Percentiles rank a stretch among this genome's conserved stretches.
Evolutionary conservation across 1,284 basidiomycete genomes (phyloP).

Genomic region (Inonotus hispidus): DNA sequence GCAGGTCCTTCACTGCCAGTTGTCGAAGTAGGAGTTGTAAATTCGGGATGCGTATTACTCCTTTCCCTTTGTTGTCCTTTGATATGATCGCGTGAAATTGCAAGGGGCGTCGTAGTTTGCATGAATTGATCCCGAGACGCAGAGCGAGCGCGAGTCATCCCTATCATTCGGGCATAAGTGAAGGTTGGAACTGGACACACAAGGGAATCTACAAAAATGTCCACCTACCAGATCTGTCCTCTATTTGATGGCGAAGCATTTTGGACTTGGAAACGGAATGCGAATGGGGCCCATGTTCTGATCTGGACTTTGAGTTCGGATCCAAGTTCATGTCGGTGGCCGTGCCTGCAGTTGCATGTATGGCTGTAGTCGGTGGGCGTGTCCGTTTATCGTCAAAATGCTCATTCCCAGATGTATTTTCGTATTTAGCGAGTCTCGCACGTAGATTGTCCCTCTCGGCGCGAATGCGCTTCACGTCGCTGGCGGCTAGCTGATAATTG

Average conservation of each 20-base stretch:
- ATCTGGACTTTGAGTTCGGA: conserved; percentile 10
- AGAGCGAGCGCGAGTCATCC: conserved; percentile 21
- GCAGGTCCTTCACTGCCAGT: conserved; percentile 19
- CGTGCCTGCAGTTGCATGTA: not conserved
- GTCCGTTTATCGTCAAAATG: conserved; percentile 29
- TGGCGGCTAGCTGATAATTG: conserved; percentile 66
- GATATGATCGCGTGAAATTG: conserved; percentile 36
- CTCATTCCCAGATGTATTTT: conserved; percentile 27
- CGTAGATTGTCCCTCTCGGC: conserved; percentile 72
- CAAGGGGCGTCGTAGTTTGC: conserved; percentile 22
- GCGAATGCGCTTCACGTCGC: conserved; percentile 77
- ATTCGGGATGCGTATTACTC: conserved; percentile 21
- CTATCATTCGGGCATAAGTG: not conserved
- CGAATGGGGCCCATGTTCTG: conserved; percentile 22
- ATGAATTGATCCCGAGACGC: conserved; percentile 23
- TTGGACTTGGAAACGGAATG: conserved; percentile 11
- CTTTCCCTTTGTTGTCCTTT: conserved; percentile 22
- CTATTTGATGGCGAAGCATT: conserved; percentile 39
- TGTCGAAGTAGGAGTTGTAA: conserved; percentile 5
- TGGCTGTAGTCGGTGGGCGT: not conserved
- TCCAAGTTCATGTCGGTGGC: not conserved
- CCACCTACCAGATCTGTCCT: conserved; percentile 43
- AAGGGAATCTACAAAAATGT: conserved; percentile 7
- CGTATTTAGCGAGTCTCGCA: conserved; percentile 39
- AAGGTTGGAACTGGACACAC: not conserved